Evolutionary conservation across 257 asterid species (phyloP), one percentile per base, ranked within the genome.

Genomic region (Fraxinus anomala): DNA sequence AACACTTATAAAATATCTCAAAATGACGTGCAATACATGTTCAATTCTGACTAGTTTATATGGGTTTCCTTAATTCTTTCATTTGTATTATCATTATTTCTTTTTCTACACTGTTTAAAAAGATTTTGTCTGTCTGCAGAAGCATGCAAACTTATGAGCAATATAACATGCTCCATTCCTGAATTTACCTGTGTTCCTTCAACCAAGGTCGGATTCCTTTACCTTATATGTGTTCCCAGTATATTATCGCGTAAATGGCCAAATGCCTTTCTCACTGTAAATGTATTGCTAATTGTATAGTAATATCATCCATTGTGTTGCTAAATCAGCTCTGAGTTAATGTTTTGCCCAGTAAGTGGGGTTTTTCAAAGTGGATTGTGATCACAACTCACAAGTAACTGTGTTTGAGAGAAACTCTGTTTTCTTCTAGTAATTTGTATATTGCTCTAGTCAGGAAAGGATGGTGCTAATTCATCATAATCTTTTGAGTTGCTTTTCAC

Each of bases 141-240:
- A 86, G 90, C 93, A 70, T 91, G 98, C 96, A 91, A 85, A 91
- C 91, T 89, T 74, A 90, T 96, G 99, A 93, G 89, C 86, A 88
- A 84, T 75, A 80, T 88, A 82, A 86, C 96, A 76, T 93, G 98
- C 89, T 83, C 99, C n/a, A 86, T 93, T 89, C 99, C 99, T 33
- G 98, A 93, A 77, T 93, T 93, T 84, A 96, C 93, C 54, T 93
- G 99, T 85, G 82, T 93, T 72, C 94, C 98, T 49, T 85, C 97
- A 16, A 89, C 98, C 73, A 96, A 96, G 99, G 99, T 96, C 69
- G 73, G 76, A 40, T 74, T 70, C 59, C 79, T 73, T 73, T 75
- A 33, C 72, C 79, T 54, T 68, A 59, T 72, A 47, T 47, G 72
- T 66, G 69, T 17, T 70, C 33, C 6, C 17, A 49, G 24, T 75